phyloP scores from a whole-genome alignment of 805 yeast species.

The Metschnikowia lachancei region DNA sequence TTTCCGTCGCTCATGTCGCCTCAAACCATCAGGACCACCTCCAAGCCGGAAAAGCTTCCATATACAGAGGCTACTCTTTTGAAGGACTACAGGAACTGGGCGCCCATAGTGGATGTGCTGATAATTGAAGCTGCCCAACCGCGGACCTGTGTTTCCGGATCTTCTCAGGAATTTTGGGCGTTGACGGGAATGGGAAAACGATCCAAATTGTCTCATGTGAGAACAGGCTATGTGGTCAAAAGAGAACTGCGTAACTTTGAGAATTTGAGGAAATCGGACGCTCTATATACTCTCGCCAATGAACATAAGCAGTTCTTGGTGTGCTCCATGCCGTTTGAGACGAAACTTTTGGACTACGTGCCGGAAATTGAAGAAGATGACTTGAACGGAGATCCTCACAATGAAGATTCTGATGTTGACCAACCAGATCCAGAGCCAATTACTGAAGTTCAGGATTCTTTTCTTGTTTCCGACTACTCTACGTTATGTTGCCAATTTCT shows the following conservation, averaged over 20 bases:
- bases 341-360: constrained; percentile 35
- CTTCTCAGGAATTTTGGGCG: constrained; percentile 44
- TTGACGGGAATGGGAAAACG: constrained; percentile 37
- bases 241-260: constrained; percentile 28
- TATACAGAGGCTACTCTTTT: constrained; percentile 26
- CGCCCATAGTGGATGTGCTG: constrained; percentile 44
- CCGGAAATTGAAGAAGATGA: constrained; percentile 23
- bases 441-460: constrained; percentile 26
- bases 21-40: neutral
- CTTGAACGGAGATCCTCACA: constrained; percentile 25
- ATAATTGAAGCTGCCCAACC: constrained; percentile 29
- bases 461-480: constrained; percentile 14
- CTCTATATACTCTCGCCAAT: constrained; percentile 19
- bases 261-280: constrained; percentile 30
- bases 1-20: constrained; percentile 16
- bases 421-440: constrained; percentile 21
- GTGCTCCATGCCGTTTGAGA: constrained; percentile 39
- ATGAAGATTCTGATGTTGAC: constrained; percentile 8
- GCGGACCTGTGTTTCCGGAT: constrained; percentile 18
- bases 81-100: constrained; percentile 44
- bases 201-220: constrained; percentile 32
- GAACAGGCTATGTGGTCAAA: constrained; percentile 31
- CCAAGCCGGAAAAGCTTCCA: constrained; percentile 11
- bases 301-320: constrained; percentile 26
- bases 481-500: constrained; percentile 20